Evolutionary conservation across 2,329 filamentous ascomycete genomes (phyloP), one percentile per base, ranked within the genome.

Genomic region (Fusarium pseudograminearum): DNA sequence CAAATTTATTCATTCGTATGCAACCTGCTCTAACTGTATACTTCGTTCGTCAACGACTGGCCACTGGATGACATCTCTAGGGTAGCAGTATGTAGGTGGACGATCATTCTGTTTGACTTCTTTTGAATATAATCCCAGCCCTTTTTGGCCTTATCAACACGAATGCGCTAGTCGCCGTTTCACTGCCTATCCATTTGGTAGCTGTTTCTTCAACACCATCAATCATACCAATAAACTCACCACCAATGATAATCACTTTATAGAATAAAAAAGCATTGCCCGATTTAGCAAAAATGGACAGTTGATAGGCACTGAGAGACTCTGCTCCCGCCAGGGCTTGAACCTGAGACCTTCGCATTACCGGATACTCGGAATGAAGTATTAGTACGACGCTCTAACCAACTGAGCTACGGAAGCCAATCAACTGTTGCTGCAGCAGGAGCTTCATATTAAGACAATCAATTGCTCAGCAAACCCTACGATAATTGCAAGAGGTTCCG

Each of bases 311-410:
- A 51, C 16, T 65, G 65, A 50, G 59, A 66, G 63, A 64, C 54
- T 45, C 11, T 74, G 72, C 72, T 74, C 66, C 72, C 72, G 65
- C 70, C 72, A 71, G 73, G 72, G 72, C 72, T 74, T 74, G 72
- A 74, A 74, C 72, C 71, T 69, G 70, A 72, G 72, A 67, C 72
- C 72, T 73, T 63, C 72, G 72, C 72, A 74, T 73, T 22, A 73
- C 72, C 38, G 14, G 47, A 50, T 52, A 72, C 61, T 73, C 56
- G 42, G 55, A n/a, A 22, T 54, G 46, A 72, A 71, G 61, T 74
- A 74, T 73, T 74, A 74, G 70, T 72, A 73, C 71, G 72, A 74
- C 69, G 72, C 72, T 74, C 72, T 73, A 73, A 73, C 72, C 72
- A 74, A 74, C 73, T 74, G 72, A 74, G 73, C 72, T 74, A 74